Evolutionary conservation across 1,284 basidiomycete species (phyloP).

Genomic region (Fomitopsis betulina): DNA sequence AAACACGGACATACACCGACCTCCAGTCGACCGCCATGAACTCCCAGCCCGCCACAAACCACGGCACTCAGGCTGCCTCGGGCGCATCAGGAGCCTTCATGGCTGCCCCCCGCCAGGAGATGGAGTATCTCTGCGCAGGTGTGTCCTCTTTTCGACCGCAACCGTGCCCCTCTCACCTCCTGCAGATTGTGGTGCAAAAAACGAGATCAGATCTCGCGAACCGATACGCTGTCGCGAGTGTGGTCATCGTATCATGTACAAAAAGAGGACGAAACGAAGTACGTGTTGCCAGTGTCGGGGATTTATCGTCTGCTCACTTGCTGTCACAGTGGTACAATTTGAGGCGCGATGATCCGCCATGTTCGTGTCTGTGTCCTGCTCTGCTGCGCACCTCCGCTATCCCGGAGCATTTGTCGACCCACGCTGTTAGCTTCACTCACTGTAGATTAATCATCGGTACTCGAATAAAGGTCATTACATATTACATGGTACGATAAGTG

Average conservation of each 20-base stretch:
- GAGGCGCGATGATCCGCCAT: conserved; percentile 63
- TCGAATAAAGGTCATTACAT: not conserved
- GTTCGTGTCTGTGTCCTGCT: no score
- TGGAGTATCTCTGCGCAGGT: conserved; percentile 96
- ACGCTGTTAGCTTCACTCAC: conserved; percentile 5
- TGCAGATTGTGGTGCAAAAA: conserved; percentile 90
- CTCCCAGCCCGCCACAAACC: conserved; percentile 33
- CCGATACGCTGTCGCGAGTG: conserved; percentile 97
- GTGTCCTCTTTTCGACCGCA: conserved; percentile 20
- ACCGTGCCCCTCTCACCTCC: not conserved
- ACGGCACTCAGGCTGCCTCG: conserved; percentile 12
- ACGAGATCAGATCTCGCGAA: conserved; percentile 90
- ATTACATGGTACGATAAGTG: not conserved
- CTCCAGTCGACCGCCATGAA: conserved; percentile 35
- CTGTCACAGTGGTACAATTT: conserved; percentile 74
- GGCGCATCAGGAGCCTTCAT: conserved; percentile 22
- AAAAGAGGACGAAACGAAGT: conserved; percentile 96
- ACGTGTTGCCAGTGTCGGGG: conserved; percentile 33
- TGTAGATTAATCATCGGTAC: conserved; percentile 14
- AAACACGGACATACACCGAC: conserved; percentile 22
- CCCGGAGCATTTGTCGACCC: not conserved
- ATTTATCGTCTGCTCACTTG: conserved; percentile 8
- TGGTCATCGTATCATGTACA: conserved; percentile 99
- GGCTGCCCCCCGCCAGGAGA: conserved; percentile 49
- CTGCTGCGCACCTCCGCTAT: not conserved